These are phyloP conservation scores for Senna siamea DNA, from an alignment of 306 rosid genomes.

Conservation along the genomic window DNA sequence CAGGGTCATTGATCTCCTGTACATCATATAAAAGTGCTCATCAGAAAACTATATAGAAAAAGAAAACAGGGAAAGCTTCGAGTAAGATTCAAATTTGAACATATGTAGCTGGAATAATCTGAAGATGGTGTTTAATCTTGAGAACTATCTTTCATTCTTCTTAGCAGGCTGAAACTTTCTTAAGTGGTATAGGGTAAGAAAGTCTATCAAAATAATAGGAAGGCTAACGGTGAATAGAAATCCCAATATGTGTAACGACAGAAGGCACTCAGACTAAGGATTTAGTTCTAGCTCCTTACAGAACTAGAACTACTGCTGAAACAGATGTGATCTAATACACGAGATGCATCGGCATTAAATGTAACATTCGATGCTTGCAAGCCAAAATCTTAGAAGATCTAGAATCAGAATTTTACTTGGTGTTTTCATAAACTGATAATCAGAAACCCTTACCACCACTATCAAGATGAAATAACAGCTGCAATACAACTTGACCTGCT, in stretches of 20 bases:
- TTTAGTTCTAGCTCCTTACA: not conserved
- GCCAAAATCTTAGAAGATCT: not conserved
- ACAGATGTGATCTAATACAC: not conserved
- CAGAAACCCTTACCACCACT: not conserved
- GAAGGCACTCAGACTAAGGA: not conserved
- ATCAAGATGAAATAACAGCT: not conserved
- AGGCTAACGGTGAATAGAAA: not conserved
- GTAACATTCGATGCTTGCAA: too few species aligned
- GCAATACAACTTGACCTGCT: not conserved
- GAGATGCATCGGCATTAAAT: too few species aligned
- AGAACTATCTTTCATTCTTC: not conserved
- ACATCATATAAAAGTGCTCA: constrained; percentile 10
- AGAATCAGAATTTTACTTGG: not conserved
- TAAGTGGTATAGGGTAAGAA: not conserved
- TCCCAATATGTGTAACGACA: too few species aligned
- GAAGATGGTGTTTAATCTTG: not conserved
- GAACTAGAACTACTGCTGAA: not conserved
- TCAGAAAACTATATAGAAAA: not conserved
- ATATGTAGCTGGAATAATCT: not conserved
- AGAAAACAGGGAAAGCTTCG: not conserved
- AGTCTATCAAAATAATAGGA: not conserved
- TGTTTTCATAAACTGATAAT: not conserved
- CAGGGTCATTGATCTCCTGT: constrained; percentile 61
- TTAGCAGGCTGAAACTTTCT: not conserved
- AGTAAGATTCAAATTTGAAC: not conserved